phyloP scores from a whole-genome alignment of 331 rosid genomes.

The Saraca asoca region DNA sequence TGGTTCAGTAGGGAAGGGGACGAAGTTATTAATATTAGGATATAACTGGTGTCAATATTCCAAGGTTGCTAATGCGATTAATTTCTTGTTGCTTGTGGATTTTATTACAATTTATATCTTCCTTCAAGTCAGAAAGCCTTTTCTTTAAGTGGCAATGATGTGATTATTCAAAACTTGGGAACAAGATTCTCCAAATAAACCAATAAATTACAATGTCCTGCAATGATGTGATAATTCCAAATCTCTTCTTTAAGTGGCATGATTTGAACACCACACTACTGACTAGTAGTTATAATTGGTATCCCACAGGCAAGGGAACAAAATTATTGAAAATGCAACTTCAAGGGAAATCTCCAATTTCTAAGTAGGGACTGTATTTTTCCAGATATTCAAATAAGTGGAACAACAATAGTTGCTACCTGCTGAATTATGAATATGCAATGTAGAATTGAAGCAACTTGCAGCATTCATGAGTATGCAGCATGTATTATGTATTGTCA shows the following conservation, averaged over 20 bases:
- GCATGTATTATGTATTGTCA: not conserved
- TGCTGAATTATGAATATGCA: not conserved
- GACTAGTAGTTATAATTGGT: not conserved
- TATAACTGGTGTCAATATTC: not conserved
- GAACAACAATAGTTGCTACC: not conserved
- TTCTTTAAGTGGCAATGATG: not conserved
- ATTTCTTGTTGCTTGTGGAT: not conserved
- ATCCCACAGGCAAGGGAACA: not conserved
- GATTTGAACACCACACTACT: slow-evolving; percentile 1
- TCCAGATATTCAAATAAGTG: not conserved
- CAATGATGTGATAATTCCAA: not conserved
- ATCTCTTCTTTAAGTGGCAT: not conserved
- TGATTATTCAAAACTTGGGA: not conserved
- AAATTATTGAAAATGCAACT: not conserved
- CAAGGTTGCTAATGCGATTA: not conserved
- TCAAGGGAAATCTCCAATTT: not conserved
- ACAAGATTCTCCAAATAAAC: not conserved
- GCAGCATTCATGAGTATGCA: not conserved
- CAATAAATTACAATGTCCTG: not conserved
- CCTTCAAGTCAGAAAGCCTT: not conserved
- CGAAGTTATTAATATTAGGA: not conserved
- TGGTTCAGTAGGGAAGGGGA: not conserved
- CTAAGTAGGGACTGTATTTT: not conserved
- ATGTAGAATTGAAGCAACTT: too few species aligned
- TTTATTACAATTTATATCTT: not conserved